Evolutionary conservation across 768 basidiomycete species (phyloP).

Genomic region (Pisolithus tinctorius): DNA sequence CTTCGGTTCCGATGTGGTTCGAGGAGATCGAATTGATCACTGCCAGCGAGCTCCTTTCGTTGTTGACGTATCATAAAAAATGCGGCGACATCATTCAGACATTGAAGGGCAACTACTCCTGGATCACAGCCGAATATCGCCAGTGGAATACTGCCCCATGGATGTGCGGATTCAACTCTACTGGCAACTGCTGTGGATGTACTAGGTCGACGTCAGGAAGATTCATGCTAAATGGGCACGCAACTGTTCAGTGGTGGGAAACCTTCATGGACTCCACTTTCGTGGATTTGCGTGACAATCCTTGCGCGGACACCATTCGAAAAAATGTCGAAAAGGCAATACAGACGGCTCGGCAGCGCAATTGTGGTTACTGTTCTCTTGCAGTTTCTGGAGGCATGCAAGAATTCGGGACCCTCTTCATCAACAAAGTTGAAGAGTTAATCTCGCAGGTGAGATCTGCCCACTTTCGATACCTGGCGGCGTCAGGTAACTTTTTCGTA

Average conservation of each 20-base stretch:
- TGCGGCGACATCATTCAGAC: slow-evolving; percentile 10
- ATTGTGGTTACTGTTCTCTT: slow-evolving; percentile 1
- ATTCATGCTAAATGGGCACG: not conserved
- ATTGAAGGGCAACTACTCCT: slow-evolving; percentile 1
- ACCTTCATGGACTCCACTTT: slow-evolving; percentile 12
- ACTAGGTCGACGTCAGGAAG: not conserved
- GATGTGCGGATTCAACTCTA: not conserved
- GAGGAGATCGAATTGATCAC: slow-evolving; percentile 23
- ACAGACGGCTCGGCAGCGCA: not conserved
- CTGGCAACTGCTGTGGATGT: not conserved
- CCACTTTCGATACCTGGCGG: not conserved
- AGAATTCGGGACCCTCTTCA: slow-evolving; percentile 7
- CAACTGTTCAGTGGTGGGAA: slow-evolving; percentile 15
- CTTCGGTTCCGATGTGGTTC: slow-evolving; percentile 16
- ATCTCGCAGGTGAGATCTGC: slow-evolving; percentile 5
- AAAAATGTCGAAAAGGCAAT: not conserved
- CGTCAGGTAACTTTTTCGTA: no score
- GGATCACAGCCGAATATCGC: slow-evolving; percentile 11
- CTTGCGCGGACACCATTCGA: slow-evolving; percentile 9
- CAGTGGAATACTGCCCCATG: not conserved
- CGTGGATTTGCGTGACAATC: slow-evolving; percentile 11
- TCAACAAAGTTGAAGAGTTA: slow-evolving; percentile 6
- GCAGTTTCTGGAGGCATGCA: slow-evolving; percentile 7
- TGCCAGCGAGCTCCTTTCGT: slow-evolving; percentile 17
- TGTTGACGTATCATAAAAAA: slow-evolving; percentile 16